Base-by-base conservation (phyloP, 2,329 filamentous ascomycete species). In the Alternaria postmessia region DNA sequence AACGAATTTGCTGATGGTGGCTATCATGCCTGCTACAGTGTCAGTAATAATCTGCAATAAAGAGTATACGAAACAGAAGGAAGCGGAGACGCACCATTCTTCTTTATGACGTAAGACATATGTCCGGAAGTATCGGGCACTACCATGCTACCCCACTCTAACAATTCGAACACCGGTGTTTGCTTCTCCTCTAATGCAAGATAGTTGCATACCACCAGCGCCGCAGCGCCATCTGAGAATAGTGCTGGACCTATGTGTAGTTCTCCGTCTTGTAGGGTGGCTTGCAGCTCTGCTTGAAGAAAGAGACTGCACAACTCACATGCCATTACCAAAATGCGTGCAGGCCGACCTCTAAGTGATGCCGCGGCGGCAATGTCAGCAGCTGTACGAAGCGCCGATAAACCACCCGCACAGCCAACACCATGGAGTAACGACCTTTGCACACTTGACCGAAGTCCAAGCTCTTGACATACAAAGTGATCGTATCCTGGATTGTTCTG, bases 221-320 rank as follows among this genome's bases (percentile, higher is more conserved):
- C 87, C 57, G 88, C 88, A n/a, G 87, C 89, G 64, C 87, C 91
- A 74, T 92, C 89, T 20, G 88, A 90, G 73, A 92, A 92, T 3
- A 92, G 77, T 14, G 85, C 86, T 1, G 87, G 82, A 2, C 88
- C 89, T 67, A 92, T 90, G 32, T 88, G 82, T 11, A 88, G 85
- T 61, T 89, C 82, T 66, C 18, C 39, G 20, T 71, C 65, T 38
- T 53, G 48, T 16, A 85, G 16, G 72, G 90, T 85, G 72, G 85
- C 87, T 63, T 90, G 84, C 47, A 92, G 78, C 74, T 91, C 89
- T 66, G 87, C 89, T 42, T 88, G 81, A 6, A 88, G 85, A 70
- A 90, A 78, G 1, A 85, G 66, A 36, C 74, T 81, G 46, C 78
- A 80, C 0, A 82, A 64, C 71, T 91, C 88, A 57, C 89, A 83